Evolutionary conservation across 257 asterid species (phyloP).

Genomic region (Dorcoceras hygrometricum): DNA sequence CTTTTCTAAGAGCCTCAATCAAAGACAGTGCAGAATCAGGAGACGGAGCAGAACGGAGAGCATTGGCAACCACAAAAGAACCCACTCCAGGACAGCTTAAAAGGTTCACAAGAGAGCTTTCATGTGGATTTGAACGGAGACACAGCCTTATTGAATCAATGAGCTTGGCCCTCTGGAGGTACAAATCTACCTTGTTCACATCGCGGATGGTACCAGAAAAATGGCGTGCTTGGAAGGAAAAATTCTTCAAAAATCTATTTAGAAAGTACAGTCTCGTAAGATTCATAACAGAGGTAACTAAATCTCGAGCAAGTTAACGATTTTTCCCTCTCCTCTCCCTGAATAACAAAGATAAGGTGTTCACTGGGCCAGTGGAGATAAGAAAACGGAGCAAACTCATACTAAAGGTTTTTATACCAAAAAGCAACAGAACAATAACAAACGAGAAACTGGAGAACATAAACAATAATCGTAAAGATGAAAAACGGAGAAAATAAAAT

Average conservation of each 20-base stretch:
- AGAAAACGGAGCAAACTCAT: not conserved
- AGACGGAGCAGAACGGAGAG: slow-evolving; percentile 77
- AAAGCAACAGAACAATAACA: not conserved
- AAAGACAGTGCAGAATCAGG: slow-evolving; percentile 62
- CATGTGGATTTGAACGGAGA: slow-evolving; percentile 58
- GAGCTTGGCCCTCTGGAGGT: slow-evolving; percentile 79
- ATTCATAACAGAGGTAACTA: slow-evolving; percentile 31
- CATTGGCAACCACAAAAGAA: slow-evolving; percentile 79
- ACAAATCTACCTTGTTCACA: slow-evolving; percentile 61
- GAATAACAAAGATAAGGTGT: not conserved
- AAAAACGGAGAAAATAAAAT: no score
- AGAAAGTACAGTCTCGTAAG: slow-evolving; percentile 29
- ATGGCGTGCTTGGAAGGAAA: slow-evolving; percentile 37
- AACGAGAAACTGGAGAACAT: not conserved
- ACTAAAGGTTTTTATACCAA: not conserved
- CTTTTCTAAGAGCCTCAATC: slow-evolving; percentile 53
- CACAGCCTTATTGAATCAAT: slow-evolving; percentile 77
- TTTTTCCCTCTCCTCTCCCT: not conserved
- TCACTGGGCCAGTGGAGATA: not conserved
- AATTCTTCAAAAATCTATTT: slow-evolving; percentile 26
- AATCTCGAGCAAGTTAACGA: slow-evolving; percentile 6
- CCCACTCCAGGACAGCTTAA: slow-evolving; percentile 58
- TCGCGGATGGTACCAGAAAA: slow-evolving; percentile 37
- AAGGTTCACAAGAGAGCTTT: slow-evolving; percentile 44
- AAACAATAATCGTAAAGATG: no score